Percentiles rank a stretch among this genome's conserved stretches.
phyloP scores from a whole-genome alignment of 2,329 filamentous ascomycete genomes.

The Ceratocystis smalleyi region DNA sequence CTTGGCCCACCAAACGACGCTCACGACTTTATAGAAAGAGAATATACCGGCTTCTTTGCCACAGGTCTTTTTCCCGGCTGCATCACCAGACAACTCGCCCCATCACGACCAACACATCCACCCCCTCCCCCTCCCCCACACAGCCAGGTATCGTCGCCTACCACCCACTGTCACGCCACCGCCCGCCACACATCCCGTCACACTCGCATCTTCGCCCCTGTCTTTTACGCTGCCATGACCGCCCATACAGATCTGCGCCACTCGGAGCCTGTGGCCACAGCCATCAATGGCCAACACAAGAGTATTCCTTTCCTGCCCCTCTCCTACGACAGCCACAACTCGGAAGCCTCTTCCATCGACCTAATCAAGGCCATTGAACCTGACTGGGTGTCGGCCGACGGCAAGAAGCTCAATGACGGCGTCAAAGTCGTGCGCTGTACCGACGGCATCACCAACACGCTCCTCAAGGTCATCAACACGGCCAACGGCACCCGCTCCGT shows the following conservation, averaged over 20 bases:
- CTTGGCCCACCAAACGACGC: neutral
- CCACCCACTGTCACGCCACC: neutral
- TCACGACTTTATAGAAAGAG: neutral
- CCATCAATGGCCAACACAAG: conserved; percentile 18
- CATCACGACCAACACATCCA: neutral
- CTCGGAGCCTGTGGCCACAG: conserved; percentile 2
- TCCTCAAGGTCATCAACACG: conserved; percentile 62
- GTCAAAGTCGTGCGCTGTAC: conserved; percentile 85
- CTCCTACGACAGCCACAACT: conserved; percentile 61
- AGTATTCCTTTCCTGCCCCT: conserved; percentile 53
- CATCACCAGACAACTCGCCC: neutral
- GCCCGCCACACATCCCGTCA: neutral
- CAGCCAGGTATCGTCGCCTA: neutral
- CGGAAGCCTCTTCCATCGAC: conserved; percentile 60
- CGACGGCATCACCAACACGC: conserved; percentile 94
- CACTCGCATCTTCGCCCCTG: neutral
- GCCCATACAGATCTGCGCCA: conserved; percentile 13
- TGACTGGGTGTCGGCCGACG: conserved; percentile 58
- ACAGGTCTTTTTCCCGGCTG: neutral
- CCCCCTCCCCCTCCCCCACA: neutral
- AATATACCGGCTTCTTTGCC: neutral
- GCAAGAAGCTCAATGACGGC: neutral
- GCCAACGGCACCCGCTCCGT: conserved; percentile 48
- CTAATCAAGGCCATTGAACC: conserved; percentile 68
- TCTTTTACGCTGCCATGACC: conserved; percentile 4